These are phyloP conservation scores for Schoenoplectus tabernaemontani DNA, from an alignment of 202 grass and related monocot species.

Conservation along the genomic window DNA sequence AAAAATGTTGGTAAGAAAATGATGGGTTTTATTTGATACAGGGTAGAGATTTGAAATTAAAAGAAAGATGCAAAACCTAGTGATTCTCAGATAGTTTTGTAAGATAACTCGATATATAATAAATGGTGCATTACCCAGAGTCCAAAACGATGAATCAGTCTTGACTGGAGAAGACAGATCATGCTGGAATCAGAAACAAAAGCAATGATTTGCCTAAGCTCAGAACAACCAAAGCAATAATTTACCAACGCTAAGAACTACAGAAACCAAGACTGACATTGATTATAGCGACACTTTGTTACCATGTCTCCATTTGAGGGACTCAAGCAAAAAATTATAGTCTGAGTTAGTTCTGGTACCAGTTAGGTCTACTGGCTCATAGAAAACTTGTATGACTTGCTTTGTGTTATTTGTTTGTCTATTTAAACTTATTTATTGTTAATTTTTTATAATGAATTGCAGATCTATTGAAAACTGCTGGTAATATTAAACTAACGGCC, in stretches of 20 bases:
- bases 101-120: conserved; percentile 1
- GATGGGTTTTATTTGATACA: not conserved
- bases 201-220: no score
- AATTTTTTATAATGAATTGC: no score
- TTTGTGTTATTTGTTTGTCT: no score
- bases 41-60: not conserved
- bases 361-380: not conserved
- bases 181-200: conserved; percentile 42
- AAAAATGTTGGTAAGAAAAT: not conserved
- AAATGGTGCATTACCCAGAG: conserved; percentile 42
- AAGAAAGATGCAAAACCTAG: not conserved
- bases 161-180: conserved; percentile 61
- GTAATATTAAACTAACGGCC: not conserved
- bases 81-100: not conserved
- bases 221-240: no score
- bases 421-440: no score
- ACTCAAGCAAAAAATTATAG: not conserved
- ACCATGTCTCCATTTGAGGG: not conserved
- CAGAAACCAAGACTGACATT: not conserved
- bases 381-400: no score
- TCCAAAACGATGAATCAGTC: conserved; percentile 91
- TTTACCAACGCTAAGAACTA: not conserved
- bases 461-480: not conserved
- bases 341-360: not conserved
- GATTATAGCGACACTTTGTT: no score